Conservation (phyloP, 2,329 filamentous ascomycete genomes). For the Drechslera avenae region DNA sequence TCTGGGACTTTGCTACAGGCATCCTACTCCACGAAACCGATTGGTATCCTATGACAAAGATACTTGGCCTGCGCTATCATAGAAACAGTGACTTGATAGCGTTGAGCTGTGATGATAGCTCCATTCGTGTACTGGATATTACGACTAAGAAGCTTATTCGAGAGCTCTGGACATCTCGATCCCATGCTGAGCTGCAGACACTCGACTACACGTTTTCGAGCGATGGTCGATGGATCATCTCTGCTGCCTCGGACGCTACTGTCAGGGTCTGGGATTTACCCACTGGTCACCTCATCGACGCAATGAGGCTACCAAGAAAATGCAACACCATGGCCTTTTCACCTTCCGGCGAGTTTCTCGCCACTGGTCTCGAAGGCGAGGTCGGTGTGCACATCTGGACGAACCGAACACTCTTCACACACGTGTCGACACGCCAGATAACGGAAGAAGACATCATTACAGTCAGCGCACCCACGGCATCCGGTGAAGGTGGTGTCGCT, state of each 20-base stretch:
- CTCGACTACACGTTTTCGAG: conserved; percentile 72
- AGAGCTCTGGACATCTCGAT: conserved; percentile 78
- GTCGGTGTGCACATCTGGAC: conserved; percentile 96
- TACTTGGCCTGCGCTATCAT: conserved; percentile 81
- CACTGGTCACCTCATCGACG: conserved; percentile 93
- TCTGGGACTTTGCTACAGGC: conserved; percentile 94
- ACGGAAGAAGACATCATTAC: conserved; percentile 73
- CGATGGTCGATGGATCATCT: conserved; percentile 92
- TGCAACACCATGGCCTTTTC: conserved; percentile 90
- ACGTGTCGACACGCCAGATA: conserved; percentile 84
- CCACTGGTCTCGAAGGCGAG: conserved; percentile 79
- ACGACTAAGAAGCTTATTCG: conserved; percentile 89
- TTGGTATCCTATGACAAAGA: conserved; percentile 77
- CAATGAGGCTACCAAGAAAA: conserved; percentile 76
- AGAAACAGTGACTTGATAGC: conserved; percentile 82
- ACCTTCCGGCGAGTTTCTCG: conserved; percentile 88
- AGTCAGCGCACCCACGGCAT: conserved; percentile 72
- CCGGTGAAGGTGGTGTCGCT: conserved; percentile 79
- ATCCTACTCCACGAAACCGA: conserved; percentile 79
- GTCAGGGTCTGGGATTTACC: conserved; percentile 93
- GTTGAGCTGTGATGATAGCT: conserved; percentile 85
- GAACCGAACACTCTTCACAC: conserved; percentile 88
- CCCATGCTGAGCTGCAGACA: conserved; percentile 37
- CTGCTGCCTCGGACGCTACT: conserved; percentile 78
- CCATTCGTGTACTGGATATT: conserved; percentile 86